Percentiles rank a stretch among this genome's conserved stretches.
Conservation (phyloP, 1,284 basidiomycete genomes). For the Acaromyces ingoldii region DNA sequence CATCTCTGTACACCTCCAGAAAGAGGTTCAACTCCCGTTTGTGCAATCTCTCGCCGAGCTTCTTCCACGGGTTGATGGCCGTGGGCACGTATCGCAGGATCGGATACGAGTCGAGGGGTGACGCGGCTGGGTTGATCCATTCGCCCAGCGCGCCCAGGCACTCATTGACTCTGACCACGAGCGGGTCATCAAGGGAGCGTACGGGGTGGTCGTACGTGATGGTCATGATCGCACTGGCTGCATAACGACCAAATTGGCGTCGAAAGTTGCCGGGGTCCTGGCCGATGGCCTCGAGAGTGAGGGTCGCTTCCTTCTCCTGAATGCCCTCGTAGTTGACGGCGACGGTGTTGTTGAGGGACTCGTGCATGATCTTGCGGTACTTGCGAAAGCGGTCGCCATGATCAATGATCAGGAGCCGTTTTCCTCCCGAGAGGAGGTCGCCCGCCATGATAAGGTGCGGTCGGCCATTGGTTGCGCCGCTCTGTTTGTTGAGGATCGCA, state of each 20-base stretch:
- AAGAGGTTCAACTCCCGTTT: constrained; percentile 36
- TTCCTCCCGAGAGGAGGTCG: constrained; percentile 24
- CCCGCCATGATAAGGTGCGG: constrained; percentile 25
- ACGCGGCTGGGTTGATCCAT: constrained; percentile 18
- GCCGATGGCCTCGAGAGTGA: constrained; percentile 13
- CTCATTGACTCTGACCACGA: constrained; percentile 15
- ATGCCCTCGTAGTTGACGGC: constrained; percentile 22
- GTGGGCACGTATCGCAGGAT: constrained; percentile 18
- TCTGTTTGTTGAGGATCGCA: constrained; percentile 15
- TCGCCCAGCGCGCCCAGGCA: constrained; percentile 13
- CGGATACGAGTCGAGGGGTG: constrained; percentile 20
- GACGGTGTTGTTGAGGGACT: constrained; percentile 20
- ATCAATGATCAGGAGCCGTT: constrained; percentile 24
- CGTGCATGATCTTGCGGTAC: constrained; percentile 24
- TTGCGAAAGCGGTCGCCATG: constrained; percentile 23
- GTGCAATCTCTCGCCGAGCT: constrained; percentile 15
- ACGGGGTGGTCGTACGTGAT: constrained; percentile 13
- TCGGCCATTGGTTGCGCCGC: constrained; percentile 8
- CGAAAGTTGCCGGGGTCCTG: constrained; percentile 9
- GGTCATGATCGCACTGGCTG: constrained; percentile 28
- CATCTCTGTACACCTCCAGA: constrained; percentile 19
- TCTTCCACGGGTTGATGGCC: constrained; percentile 27
- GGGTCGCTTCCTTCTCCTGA: constrained; percentile 16
- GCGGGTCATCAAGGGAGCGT: constrained; percentile 15
- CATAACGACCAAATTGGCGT: constrained; percentile 18